phyloP scores from a whole-genome alignment of 2,329 filamentous ascomycete genomes.

The Calonectria pauciramosa region DNA sequence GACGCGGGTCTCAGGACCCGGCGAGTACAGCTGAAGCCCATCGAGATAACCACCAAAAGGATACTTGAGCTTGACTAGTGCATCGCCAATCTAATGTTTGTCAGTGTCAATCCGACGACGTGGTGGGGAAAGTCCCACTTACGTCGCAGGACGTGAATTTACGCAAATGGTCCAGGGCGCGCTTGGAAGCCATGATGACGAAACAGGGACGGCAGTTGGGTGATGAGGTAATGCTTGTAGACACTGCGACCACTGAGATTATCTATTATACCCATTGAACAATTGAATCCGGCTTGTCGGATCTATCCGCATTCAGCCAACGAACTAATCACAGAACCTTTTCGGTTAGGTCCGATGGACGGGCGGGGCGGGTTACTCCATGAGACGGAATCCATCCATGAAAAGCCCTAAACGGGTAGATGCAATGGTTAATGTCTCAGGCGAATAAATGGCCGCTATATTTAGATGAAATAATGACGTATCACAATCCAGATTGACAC shows the following conservation, averaged over 20 bases:
- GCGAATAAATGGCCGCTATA: neutral
- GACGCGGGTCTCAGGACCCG: slow-evolving; percentile 32
- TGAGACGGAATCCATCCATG: neutral
- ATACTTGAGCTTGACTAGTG: slow-evolving; percentile 47
- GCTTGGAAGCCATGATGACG: slow-evolving; percentile 13
- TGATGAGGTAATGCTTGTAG: neutral
- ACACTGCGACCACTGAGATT: neutral
- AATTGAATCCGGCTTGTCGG: neutral
- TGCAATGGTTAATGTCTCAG: neutral
- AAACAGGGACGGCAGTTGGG: neutral
- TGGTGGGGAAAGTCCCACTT: neutral
- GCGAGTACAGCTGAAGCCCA: slow-evolving; percentile 43
- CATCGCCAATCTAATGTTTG: slow-evolving; percentile 40
- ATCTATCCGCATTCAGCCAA: too few relatives aligned
- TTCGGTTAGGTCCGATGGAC: neutral
- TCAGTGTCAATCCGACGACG: neutral
- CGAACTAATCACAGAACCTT: too few relatives aligned
- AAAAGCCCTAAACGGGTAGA: neutral
- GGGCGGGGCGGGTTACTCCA: neutral
- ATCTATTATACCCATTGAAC: neutral
- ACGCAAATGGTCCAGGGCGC: neutral
- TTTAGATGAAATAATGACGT: neutral
- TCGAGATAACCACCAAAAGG: slow-evolving; percentile 45
- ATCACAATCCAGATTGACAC: neutral
- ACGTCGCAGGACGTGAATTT: slow-evolving; percentile 24